phyloP scores from a whole-genome alignment of 495 filamentous ascomycete species.

The Rusavskia elegans region DNA sequence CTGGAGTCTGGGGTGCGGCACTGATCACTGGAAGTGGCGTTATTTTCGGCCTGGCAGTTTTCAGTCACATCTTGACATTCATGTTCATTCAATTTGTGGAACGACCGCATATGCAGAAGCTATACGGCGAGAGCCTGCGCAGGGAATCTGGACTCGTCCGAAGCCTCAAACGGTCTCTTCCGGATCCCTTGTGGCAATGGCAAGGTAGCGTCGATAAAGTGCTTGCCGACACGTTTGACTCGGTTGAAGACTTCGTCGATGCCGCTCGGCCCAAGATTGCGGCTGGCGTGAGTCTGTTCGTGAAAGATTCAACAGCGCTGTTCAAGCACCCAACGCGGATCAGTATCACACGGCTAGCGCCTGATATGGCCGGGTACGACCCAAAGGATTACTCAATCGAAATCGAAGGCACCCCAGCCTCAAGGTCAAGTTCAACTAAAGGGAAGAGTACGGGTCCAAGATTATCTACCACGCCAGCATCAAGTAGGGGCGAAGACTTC shows the following conservation, averaged over 20 bases:
- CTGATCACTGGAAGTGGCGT: conserved; percentile 76
- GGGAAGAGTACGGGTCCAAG: conserved; percentile 31
- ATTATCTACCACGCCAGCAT: conserved; percentile 5
- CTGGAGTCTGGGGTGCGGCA: conserved; percentile 90
- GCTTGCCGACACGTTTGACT: conserved; percentile 66
- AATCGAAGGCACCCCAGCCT: conserved; percentile 48
- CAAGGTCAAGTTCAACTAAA: conserved; percentile 33
- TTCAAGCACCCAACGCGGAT: conserved; percentile 86
- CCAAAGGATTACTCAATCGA: conserved; percentile 65
- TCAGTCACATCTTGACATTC: conserved; percentile 72
- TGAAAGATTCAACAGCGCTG: conserved; percentile 71
- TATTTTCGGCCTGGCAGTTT: conserved; percentile 68
- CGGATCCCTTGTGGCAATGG: conserved; percentile 58
- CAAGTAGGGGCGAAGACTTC: conserved; percentile 28
- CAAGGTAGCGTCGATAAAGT: conserved; percentile 78
- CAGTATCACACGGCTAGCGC: conserved; percentile 65
- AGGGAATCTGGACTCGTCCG: conserved; percentile 80
- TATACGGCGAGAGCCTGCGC: conserved; percentile 74
- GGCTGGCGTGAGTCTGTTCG: conserved; percentile 69
- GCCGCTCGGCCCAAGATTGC: conserved; percentile 75
- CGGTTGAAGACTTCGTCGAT: conserved; percentile 82
- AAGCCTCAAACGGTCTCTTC: conserved; percentile 76
- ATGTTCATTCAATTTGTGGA: conserved; percentile 88
- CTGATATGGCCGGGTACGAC: conserved; percentile 72
- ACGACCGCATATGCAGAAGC: conserved; percentile 95